Evolutionary conservation across 2,329 filamentous ascomycete genomes (phyloP), one percentile per base, ranked within the genome.

Genomic region (Madurella fahalii): DNA sequence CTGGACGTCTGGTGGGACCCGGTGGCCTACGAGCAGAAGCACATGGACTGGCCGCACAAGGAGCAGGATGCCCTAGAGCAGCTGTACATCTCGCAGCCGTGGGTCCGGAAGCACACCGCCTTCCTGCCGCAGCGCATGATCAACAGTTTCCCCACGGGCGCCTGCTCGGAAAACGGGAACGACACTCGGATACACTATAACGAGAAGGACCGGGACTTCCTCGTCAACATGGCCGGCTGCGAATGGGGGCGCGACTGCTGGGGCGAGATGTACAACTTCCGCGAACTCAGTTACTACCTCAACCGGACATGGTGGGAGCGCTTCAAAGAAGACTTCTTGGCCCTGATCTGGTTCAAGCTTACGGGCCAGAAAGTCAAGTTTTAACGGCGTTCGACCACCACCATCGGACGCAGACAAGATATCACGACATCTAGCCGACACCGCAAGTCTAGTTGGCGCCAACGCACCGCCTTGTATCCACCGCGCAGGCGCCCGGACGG

Each of bases 1-100:
- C 81, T 99, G 37, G 94, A 99, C 67, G 81, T 96, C 50, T 99
- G 94, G 94, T 99, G 94, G 94, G 94, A 99, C 66, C 94, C 94
- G 0, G 92, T 97, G 31, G 84, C 87, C 54, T 99, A 99, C 71
- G 94, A 99, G 73, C 94, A 99, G 73, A 95, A 91, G 69, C 94
- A 99, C 71, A 96, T 96, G 92, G 83, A 94, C 59, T 99, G 94
- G 94, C 92, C 94, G 67, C 94, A 99, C 77, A 97, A 97, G 70
- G 94, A 99, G 71, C 94, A 99, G 73, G 92, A 97, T 68, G 90
- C 92, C 1, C 76, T 99, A 41, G 92, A 96, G 73, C 88, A 95
- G 73, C 79, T 99, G 59, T 99, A 99, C 74, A 82, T 79, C 54
- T 87, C 87, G 52, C 93, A 97, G 69, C 90, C 94, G 0, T 99